Conservation (phyloP, 2,329 filamentous ascomycete species). For the Coniochaeta prunicola region DNA sequence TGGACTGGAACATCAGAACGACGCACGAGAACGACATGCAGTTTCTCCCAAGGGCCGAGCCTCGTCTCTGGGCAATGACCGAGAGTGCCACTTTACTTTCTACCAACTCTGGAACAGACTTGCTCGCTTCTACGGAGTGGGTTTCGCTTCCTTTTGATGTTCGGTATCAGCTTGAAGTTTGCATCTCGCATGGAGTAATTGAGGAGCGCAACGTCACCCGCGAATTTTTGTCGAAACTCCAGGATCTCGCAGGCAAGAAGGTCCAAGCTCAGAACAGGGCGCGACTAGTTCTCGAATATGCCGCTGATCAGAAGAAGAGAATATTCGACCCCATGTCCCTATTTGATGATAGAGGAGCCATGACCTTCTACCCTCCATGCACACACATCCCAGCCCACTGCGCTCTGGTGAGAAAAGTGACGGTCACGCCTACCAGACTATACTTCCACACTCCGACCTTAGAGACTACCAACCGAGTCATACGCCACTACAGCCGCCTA, state of each 20-base stretch:
- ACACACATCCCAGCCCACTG: conserved; percentile 62
- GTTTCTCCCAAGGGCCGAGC: conserved; percentile 22
- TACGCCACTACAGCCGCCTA: conserved; percentile 61
- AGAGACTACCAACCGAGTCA: conserved; percentile 82
- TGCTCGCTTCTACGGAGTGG: conserved; percentile 27
- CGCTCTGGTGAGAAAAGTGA: conserved; percentile 65
- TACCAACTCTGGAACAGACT: conserved; percentile 15
- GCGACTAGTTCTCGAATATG: conserved; percentile 63
- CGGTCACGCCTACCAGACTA: conserved; percentile 77
- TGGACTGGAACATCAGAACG: conserved; percentile 63
- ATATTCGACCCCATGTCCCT: conserved; percentile 67
- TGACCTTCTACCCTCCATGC: conserved; percentile 36
- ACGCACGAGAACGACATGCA: conserved; percentile 31
- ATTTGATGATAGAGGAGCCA: conserved; percentile 49
- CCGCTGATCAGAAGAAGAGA: conserved; percentile 55
- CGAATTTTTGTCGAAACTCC: conserved; percentile 60
- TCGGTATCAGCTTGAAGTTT: conserved; percentile 88
- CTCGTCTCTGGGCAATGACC: conserved; percentile 32
- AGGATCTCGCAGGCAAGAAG: conserved; percentile 25
- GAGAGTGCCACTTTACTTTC: conserved; percentile 18
- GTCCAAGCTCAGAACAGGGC: conserved; percentile 41
- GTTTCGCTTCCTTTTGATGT: conserved; percentile 59
- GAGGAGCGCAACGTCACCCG: conserved; percentile 66
- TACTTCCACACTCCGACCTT: conserved; percentile 70
- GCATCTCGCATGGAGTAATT: conserved; percentile 71